phyloP scores from a whole-genome alignment of 345 rosid species.

The Gossypium anomalum region DNA sequence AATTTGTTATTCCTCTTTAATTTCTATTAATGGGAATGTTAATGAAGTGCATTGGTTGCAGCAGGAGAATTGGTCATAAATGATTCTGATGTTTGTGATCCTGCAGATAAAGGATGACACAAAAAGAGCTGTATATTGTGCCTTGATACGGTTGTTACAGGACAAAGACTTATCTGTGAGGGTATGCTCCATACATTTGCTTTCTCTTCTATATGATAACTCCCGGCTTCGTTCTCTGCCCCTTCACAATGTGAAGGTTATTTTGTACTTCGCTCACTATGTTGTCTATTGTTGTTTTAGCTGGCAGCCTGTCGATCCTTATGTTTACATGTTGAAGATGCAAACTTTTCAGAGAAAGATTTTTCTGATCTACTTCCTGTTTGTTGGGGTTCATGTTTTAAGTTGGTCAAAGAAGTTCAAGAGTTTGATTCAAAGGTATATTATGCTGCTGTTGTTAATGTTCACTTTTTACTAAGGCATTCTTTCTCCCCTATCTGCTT shows the following conservation, averaged over 20 bases:
- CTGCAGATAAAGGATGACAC: constrained; percentile 82
- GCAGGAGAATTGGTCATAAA: neutral
- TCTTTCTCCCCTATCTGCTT: neutral
- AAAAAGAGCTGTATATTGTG: constrained; percentile 83
- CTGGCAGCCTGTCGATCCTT: constrained; percentile 95
- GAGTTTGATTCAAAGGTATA: constrained; percentile 96
- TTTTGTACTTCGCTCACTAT: constrained; percentile 21
- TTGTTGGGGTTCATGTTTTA: constrained; percentile 87
- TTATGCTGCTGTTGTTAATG: neutral
- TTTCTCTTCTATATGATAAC: neutral
- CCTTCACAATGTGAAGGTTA: neutral
- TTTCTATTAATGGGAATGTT: constrained; percentile 8
- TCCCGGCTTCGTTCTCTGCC: neutral
- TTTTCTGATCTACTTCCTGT: constrained; percentile 82
- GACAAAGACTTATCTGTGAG: constrained; percentile 79
- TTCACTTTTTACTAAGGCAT: too few relatives aligned
- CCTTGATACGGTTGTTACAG: constrained; percentile 77
- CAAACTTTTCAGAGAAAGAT: constrained; percentile 68
- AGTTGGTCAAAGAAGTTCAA: constrained; percentile 84
- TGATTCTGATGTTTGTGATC: constrained; percentile 24
- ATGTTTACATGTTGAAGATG: constrained; percentile 91
- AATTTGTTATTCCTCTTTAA: neutral
- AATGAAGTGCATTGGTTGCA: neutral
- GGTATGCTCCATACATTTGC: constrained; percentile 39
- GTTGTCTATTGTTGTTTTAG: constrained; percentile 43